These are phyloP conservation scores for Pseudocercospora macadamiae DNA, from an alignment of 2,329 filamentous ascomycete species.

Conservation along the genomic window DNA sequence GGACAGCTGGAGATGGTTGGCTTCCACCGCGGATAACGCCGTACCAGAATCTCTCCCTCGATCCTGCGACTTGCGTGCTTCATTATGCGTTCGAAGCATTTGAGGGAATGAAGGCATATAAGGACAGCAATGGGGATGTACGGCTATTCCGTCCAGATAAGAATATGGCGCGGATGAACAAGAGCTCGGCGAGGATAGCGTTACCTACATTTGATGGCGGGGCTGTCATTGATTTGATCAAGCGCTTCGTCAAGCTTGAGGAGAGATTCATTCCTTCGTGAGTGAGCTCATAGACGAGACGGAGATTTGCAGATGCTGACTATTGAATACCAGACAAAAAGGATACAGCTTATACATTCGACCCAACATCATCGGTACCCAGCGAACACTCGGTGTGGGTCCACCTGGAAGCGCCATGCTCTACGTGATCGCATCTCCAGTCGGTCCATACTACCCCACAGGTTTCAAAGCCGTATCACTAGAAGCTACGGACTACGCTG, in stretches of 20 bases:
- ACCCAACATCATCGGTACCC: constrained; percentile 96
- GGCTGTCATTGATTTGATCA: constrained; percentile 78
- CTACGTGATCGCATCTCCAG: constrained; percentile 93
- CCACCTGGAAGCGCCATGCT: constrained; percentile 90
- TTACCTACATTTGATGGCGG: constrained; percentile 80
- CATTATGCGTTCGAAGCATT: constrained; percentile 99
- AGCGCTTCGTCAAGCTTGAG: constrained; percentile 77
- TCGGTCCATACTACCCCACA: constrained; percentile 96
- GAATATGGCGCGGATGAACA: constrained; percentile 96
- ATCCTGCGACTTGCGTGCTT: constrained; percentile 94
- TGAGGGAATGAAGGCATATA: constrained; percentile 99
- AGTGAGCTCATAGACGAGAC: constrained; percentile 33
- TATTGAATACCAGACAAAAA: constrained; percentile 48
- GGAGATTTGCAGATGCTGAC: neutral
- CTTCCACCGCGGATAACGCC: constrained; percentile 79
- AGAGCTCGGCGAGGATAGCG: constrained; percentile 86
- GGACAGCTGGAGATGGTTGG: constrained; percentile 86
- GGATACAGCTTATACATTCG: constrained; percentile 96
- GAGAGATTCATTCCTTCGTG: constrained; percentile 84
- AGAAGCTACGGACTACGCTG: constrained; percentile 91
- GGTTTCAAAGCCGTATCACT: constrained; percentile 97
- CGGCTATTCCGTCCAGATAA: constrained; percentile 91
- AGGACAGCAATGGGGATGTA: constrained; percentile 75
- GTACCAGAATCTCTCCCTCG: constrained; percentile 95
- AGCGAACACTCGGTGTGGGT: constrained; percentile 88